Evolutionary conservation across 345 rosid genomes (phyloP).

Genomic region (Stellera chamaejasme): DNA sequence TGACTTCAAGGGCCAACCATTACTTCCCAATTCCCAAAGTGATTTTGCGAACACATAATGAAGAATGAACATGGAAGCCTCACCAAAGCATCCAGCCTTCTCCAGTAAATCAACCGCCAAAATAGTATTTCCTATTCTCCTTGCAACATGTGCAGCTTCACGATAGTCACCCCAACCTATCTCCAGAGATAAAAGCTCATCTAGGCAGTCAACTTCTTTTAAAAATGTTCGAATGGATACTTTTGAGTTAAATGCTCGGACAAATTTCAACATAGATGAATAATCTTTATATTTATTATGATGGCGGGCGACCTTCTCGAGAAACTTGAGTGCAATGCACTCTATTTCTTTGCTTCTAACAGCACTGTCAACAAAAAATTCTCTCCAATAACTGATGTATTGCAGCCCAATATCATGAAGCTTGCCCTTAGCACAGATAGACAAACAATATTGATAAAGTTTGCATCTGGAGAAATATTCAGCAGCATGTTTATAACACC

Average conservation of each 20-base stretch:
- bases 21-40: constrained; percentile 31
- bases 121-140: constrained; percentile 26
- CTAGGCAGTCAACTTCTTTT: constrained; percentile 20
- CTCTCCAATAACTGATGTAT: constrained; percentile 30
- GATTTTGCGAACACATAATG: constrained; percentile 28
- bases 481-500: constrained; percentile 25
- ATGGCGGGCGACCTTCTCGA: constrained; percentile 30
- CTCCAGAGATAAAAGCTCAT: constrained; percentile 30
- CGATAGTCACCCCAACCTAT: constrained; percentile 25
- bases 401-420: constrained; percentile 32
- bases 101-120: constrained; percentile 28
- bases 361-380: constrained; percentile 6
- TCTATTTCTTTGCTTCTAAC: constrained; percentile 13
- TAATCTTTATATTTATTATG: constrained; percentile 18
- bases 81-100: constrained; percentile 22
- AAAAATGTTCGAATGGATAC: constrained; percentile 21
- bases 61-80: constrained; percentile 25
- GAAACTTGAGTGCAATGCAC: constrained; percentile 24
- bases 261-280: constrained; percentile 26
- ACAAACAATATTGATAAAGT: constrained; percentile 24
- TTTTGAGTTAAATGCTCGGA: constrained; percentile 21
- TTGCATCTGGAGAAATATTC: constrained; percentile 27
- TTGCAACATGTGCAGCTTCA: constrained; percentile 30
- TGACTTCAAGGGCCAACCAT: constrained; percentile 43
- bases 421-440: constrained; percentile 25